Percentiles rank a stretch among this genome's conserved stretches.
Evolutionary conservation across 2,329 filamentous ascomycete species (phyloP).

Genomic region (Xylariales sp.): DNA sequence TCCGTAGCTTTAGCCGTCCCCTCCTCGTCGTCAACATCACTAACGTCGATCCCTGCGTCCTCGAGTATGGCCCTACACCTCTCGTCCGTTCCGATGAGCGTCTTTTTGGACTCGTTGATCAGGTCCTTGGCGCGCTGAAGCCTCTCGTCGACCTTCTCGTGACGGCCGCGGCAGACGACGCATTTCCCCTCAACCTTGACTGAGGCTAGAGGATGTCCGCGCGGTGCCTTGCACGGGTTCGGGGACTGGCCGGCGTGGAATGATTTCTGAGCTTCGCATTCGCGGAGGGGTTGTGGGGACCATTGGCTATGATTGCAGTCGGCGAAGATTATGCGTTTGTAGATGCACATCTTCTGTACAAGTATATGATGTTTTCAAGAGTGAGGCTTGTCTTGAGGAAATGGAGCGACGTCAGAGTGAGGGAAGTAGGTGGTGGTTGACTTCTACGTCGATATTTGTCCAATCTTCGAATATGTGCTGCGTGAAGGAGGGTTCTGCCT

Average conservation of each 20-base stretch:
- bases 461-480: no score
- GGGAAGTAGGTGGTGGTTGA: not conserved
- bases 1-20: no score
- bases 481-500: no score
- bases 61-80: slow-evolving; percentile 4
- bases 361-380: not conserved
- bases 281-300: slow-evolving; percentile 7
- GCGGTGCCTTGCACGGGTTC: slow-evolving; percentile 14
- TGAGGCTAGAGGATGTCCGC: slow-evolving; percentile 16
- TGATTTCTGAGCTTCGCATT: slow-evolving; percentile 15
- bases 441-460: not conserved
- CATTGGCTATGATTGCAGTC: slow-evolving; percentile 22
- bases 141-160: slow-evolving; percentile 1
- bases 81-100: slow-evolving; percentile 6
- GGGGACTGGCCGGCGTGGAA: slow-evolving; percentile 7
- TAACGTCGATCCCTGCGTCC: slow-evolving; percentile 2
- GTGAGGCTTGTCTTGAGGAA: not conserved
- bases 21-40: no score
- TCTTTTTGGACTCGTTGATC: slow-evolving; percentile 8
- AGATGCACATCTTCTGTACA: slow-evolving; percentile 21
- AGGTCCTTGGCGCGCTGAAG: slow-evolving; percentile 7
- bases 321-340: slow-evolving; percentile 19
- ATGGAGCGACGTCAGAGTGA: not conserved
- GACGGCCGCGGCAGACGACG: slow-evolving; percentile 10
- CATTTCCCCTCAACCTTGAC: slow-evolving; percentile 15